Base-by-base conservation (phyloP, 1,284 basidiomycete species). In the Puccinia coronata region DNA sequence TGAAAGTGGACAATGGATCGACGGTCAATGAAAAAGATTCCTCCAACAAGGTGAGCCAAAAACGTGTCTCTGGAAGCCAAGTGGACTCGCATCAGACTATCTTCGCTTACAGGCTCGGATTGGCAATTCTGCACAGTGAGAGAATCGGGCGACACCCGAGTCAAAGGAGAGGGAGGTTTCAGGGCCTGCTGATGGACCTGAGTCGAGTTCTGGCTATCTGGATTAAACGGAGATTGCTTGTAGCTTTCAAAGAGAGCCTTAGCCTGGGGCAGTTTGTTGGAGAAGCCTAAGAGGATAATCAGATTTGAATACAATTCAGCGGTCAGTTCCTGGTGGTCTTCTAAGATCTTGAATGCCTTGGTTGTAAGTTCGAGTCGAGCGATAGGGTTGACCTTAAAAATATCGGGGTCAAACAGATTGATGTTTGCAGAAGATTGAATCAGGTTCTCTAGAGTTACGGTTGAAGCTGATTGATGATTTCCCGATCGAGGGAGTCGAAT, bases 41-140 rank as follows among this genome's bases (percentile, higher is more conserved):
- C 65, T 80, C 78, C 20, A 80, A 36, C 39, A 80, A 63, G 34
- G 78, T 43, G 11, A 80, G 78, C 78, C 47, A 57, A 80, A 47
- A 80, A 36, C 9, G 78, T 63, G 25, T 80, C 78, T 25, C 78
- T 70, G 47, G 59, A 34, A 31, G 34, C 78, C 23, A 80, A 36
- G 39, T 80, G 70, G 41, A 70, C 78, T 28, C 70, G 51, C 67
- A 80, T 71, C 51, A 80, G 55, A 39, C 78, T 73, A 11, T 23
- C n/a, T 53, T 80, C 55, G 61, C 57, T 70, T 39, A 57, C 78
- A 39, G 31, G 55, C 28, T 59, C 61, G 31, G 77, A 39, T n/a
- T 79, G 31, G 28, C 34, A 36, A 41, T 20, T 73, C 36, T 73
- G 47, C 6, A 41, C 53, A 2, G 51, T 16, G 1, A 41, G 34